Base-by-base conservation (phyloP, 1,139 yeast species). In the Casaregolazyma lundiana region DNA sequence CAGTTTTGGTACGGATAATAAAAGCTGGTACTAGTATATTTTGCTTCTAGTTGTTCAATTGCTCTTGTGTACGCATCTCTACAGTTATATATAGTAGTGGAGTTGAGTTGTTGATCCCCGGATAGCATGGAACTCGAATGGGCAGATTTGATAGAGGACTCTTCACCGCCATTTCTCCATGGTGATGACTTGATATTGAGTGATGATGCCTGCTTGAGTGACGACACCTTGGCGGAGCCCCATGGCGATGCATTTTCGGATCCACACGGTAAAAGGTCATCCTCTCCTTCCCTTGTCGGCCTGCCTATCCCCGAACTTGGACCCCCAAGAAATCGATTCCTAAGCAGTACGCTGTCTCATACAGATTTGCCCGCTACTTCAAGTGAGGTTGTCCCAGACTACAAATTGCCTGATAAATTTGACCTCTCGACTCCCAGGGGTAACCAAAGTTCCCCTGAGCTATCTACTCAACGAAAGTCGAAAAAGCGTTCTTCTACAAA, bases 261-360 rank as follows among this genome's bases (percentile, higher is more conserved):
- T 13, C 22, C 24, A 9, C 7, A 17, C 13, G 11, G 22, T 13
- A 30, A 32, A 19, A 21, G 43, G n/a, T 30, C 43, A 30, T 15
- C 24, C 13, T 42, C 45, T 1, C 45, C 45, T 3, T 42, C 45
- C 9, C 26, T 42, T 8, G 29, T 42, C 19, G 29, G 16, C 20
- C 29, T 42, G 5, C 45, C 45, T 6, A 35, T 42, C 9, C 45
- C 45, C 7, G 35, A 42, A n/a, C 36, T 42, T 9, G 29, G 29
- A 17, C 45, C 45, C 6, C 45, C 45, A 15, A 30, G 19, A 20
- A 30, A 32, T 20, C 26, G 16, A 11, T 24, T 42, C 8, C 41
- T 20, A 32, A 42, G 30, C 29, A 39, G 43, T 34, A 40, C 41
- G 43, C 39, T 24, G 15, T 40, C 30, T 30, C 46, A 26, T 26